Percentiles rank a stretch among this genome's conserved stretches.
phyloP scores from a whole-genome alignment of 306 rosid species.

The Vigna nakashimae region DNA sequence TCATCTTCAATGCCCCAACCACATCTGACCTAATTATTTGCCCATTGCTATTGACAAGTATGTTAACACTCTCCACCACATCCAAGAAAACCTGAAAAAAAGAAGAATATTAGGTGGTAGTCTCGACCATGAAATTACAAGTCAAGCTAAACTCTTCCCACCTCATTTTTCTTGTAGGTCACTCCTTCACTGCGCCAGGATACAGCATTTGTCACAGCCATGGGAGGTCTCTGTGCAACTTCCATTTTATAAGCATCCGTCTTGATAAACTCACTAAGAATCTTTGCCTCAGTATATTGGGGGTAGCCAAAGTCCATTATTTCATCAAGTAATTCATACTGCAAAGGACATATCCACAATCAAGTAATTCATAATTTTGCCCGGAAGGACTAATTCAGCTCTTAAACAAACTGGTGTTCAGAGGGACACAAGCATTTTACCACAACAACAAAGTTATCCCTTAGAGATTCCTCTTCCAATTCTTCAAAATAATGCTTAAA shows the following conservation, averaged over 20 bases:
- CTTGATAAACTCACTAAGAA: constrained; percentile 97
- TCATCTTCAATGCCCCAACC: constrained; percentile 98
- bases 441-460: constrained; percentile 99
- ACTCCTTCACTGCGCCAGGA: constrained; percentile 99
- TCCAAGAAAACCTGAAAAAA: constrained; percentile 88
- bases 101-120: constrained; percentile 33
- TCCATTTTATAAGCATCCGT: constrained; percentile 99
- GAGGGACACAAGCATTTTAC: constrained; percentile 50
- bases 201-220: constrained; percentile 99
- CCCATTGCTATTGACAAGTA: constrained; percentile 98
- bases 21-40: constrained; percentile 98
- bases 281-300: constrained; percentile 93
- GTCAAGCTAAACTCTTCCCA: constrained; percentile 35
- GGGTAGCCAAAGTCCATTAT: constrained; percentile 99
- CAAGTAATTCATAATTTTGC: not conserved
- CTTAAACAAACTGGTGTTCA: not conserved
- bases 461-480: constrained; percentile 93
- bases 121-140: constrained; percentile 21
- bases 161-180: constrained; percentile 97
- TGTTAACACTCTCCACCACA: constrained; percentile 99
- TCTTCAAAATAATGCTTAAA: constrained; percentile 98
- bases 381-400: constrained; percentile 12
- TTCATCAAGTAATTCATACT: constrained; percentile 97
- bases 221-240: constrained; percentile 95
- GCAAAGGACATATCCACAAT: constrained; percentile 37